phyloP scores from a whole-genome alignment of 352 stramenopile genomes.

The Nothophytophthora sp. region DNA sequence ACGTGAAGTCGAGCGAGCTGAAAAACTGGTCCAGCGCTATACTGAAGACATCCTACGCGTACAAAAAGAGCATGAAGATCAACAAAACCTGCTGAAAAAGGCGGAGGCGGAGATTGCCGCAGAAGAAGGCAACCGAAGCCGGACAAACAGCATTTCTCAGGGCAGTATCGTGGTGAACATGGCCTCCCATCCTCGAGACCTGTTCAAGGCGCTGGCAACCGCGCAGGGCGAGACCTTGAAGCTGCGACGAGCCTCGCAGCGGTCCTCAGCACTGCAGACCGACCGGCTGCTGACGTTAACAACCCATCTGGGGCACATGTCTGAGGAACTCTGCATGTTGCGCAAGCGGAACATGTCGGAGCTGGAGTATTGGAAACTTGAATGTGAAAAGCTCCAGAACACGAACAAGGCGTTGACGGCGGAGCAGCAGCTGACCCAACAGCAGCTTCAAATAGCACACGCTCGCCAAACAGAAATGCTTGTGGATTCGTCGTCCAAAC shows the following conservation, averaged over 20 bases:
- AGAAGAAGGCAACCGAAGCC: conserved; percentile 45
- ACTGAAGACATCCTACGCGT: conserved; percentile 55
- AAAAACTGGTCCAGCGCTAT: conserved; percentile 49
- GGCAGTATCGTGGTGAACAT: conserved; percentile 55
- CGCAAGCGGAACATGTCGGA: conserved; percentile 59
- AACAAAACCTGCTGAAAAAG: conserved; percentile 43
- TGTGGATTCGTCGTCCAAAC: not conserved
- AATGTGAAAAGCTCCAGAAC: conserved; percentile 69
- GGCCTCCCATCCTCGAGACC: conserved; percentile 55
- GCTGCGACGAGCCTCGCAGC: conserved; percentile 47
- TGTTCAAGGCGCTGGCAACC: conserved; percentile 61
- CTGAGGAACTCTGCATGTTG: conserved; percentile 66
- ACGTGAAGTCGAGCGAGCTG: conserved; percentile 46
- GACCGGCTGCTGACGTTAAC: conserved; percentile 66
- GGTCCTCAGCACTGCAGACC: conserved; percentile 53
- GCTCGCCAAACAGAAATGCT: conserved; percentile 3
- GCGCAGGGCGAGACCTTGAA: conserved; percentile 45
- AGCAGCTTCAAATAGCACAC: conserved; percentile 30
- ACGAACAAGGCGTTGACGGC: conserved; percentile 36
- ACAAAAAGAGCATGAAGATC: conserved; percentile 49
- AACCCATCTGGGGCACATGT: conserved; percentile 64
- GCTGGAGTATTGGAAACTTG: conserved; percentile 67
- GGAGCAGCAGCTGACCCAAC: conserved; percentile 33
- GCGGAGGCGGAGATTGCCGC: conserved; percentile 37
- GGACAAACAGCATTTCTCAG: conserved; percentile 60